Evolutionary conservation across 371 early-diverging fungal species (phyloP), one percentile per base, ranked within the genome.

Genomic region (Gilbertella persicaria): DNA sequence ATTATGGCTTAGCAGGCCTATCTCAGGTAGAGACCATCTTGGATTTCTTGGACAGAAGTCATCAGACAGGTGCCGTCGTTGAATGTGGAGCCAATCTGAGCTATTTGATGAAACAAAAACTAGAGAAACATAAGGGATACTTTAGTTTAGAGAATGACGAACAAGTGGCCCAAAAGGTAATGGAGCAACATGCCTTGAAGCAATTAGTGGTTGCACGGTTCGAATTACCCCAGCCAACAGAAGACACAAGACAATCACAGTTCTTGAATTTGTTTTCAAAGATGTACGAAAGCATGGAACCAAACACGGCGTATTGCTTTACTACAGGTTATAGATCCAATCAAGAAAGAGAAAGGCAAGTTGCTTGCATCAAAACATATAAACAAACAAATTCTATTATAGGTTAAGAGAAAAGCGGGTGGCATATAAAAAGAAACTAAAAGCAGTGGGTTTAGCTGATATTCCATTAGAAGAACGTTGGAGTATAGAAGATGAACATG

Each of bases 381-480:
- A 37, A 4, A 25, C 24, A 6, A 25, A 38, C 28, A 14, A 4
- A 14, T 21, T 47, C 12, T 47, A 21, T 38, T 23, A 20, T 45
- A 67, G 69, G 12, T 42, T 64, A 36, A 39, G 69, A 39, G 57
- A 64, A 26, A 68, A 68, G 16, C 53, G 65, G 2, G 30, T 47
- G 9, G 39, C 40, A 24, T 68, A 51, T 45, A 68, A 64, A 42
- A 60, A 60, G 39, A 60, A 55, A 14, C 23, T 64, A 23, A 63
- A 62, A 16, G 29, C 24, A 4, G 36, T 43, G 16, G 58, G 58
- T 7, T 42, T 70, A 16, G 55, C 60, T 5, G 55, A 58, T 14
- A 66, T 70, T 26, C 64, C 71, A 5, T 48, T 58, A 25, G 59
- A 63, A 28, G 61, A 70, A 19, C 57, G 67, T 4, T 70, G 71